Evolutionary conservation across 495 filamentous ascomycete genomes (phyloP), one percentile per base, ranked within the genome.

Genomic region (Hypoxylon lienhwacheense): DNA sequence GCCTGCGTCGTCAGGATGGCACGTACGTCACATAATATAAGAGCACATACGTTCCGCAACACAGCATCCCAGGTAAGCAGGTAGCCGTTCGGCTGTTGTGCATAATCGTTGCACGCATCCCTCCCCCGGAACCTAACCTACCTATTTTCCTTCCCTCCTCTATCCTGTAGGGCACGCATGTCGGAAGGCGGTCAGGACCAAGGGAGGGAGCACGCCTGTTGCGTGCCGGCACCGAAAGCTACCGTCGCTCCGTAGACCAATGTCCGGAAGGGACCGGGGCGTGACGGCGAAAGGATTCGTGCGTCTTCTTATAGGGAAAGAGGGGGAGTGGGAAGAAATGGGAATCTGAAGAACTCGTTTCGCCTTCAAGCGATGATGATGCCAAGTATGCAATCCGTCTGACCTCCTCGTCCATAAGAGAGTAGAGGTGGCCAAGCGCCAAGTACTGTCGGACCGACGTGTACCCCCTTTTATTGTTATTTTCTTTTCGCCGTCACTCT

Each of bases 371-470:
- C 10, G 19, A 31, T 2, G 7, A 31, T 7, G 28, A 7, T 19
- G 59, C 59, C 53, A 63, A 63, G 53, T 19, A 35, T 37, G 16
- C 37, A 26, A 58, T 53, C 48, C 55, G 35, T 29, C 28, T 37
- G 36, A 37, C 37, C 21, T 42, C 40, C 31, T 14, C 20, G 19
- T 39, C 31, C 39, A 32, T 39, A 35, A 47, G 40, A 31, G 49
- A 29, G n/a, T n/a, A n/a, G n/a, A n/a, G n/a, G n/a, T n/a, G n/a
- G n/a, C n/a, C n/a, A n/a, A n/a, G n/a, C 37, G 65, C 65, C 65
- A 67, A 67, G 65, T 55, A 34, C 22, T 47, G 54, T 63, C 58
- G 61, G 62, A 42, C 64, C 64, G 61, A 67, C 51, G 47, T 57
- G 53, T 61, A 62, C 55, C 65, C 59, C 53, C 49, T 59, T 42